Evolutionary conservation across 2,329 filamentous ascomycete genomes (phyloP).

Genomic region (Fusarium sp.): DNA sequence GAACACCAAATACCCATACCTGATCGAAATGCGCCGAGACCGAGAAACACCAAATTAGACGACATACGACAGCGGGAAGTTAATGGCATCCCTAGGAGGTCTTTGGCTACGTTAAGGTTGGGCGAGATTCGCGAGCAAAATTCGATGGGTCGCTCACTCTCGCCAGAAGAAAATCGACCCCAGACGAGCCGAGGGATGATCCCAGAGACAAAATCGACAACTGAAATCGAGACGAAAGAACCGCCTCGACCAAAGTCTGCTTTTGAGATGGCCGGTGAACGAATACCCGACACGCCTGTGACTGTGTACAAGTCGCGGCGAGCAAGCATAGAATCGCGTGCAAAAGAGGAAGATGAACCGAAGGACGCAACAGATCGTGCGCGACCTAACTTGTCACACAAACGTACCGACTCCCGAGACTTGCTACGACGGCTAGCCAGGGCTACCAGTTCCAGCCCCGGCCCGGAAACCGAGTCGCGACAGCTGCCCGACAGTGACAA

Average conservation of each 20-base stretch:
- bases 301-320: slow-evolving; percentile 56
- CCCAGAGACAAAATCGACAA: slow-evolving; percentile 22
- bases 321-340: slow-evolving; percentile 25
- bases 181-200: slow-evolving; percentile 45
- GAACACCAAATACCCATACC: slow-evolving; percentile 54
- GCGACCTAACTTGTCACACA: slow-evolving; percentile 40
- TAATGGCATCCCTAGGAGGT: slow-evolving; percentile 62
- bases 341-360: slow-evolving; percentile 10
- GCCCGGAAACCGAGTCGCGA: slow-evolving; percentile 49
- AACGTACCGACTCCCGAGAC: slow-evolving; percentile 62
- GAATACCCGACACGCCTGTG: slow-evolving; percentile 58
- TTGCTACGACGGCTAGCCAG: slow-evolving; percentile 65
- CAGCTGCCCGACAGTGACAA: slow-evolving; percentile 34
- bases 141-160: slow-evolving; percentile 61
- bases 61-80: slow-evolving; percentile 63
- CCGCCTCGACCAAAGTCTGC: slow-evolving; percentile 44
- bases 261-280: slow-evolving; percentile 52
- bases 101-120: slow-evolving; percentile 64
- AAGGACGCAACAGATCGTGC: slow-evolving; percentile 33
- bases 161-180: slow-evolving; percentile 58
- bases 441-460: slow-evolving; percentile 63
- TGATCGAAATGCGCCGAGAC: slow-evolving; percentile 50
- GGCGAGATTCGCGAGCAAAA: slow-evolving; percentile 69
- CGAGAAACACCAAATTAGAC: slow-evolving; percentile 64
- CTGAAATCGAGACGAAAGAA: slow-evolving; percentile 38